These are phyloP conservation scores for Phylloporus rhodoxanthus DNA, from an alignment of 768 basidiomycete genomes.

Conservation along the genomic window DNA sequence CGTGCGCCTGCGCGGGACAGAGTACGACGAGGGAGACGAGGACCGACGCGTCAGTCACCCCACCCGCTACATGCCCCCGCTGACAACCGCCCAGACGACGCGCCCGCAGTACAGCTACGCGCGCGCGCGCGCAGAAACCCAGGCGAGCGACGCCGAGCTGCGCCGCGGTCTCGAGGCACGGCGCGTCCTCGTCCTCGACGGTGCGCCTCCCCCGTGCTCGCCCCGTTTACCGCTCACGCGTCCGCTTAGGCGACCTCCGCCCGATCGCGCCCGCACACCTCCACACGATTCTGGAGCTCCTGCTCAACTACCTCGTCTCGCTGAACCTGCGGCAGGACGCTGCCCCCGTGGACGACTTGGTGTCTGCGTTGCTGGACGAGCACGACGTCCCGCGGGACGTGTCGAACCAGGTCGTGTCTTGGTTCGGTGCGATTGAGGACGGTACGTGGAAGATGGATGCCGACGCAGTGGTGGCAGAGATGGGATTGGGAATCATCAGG, in stretches of 20 bases:
- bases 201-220: constrained; percentile 33
- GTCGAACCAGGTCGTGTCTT: constrained; percentile 64
- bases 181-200: constrained; percentile 68
- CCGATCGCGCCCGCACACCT: constrained; percentile 67
- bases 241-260: constrained; percentile 59
- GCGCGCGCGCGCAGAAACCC: constrained; percentile 58
- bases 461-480: constrained; percentile 56
- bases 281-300: constrained; percentile 61
- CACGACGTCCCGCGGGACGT: constrained; percentile 64
- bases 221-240: background rate
- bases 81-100: constrained; percentile 24
- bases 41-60: constrained; percentile 30
- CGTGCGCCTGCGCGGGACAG: constrained; percentile 52
- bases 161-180: constrained; percentile 55
- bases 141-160: constrained; percentile 79
- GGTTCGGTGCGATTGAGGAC: constrained; percentile 70
- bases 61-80: background rate
- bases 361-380: constrained; percentile 57
- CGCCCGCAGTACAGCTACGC: constrained; percentile 46
- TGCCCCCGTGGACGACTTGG: constrained; percentile 54
- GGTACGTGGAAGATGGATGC: constrained; percentile 65
- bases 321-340: constrained; percentile 46
- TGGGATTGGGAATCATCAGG: constrained; percentile 72
- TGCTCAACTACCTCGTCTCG: constrained; percentile 71
- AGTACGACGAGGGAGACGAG: constrained; percentile 63